Evolutionary conservation across 331 rosid species (phyloP).

Genomic region (Telfairia occidentalis): DNA sequence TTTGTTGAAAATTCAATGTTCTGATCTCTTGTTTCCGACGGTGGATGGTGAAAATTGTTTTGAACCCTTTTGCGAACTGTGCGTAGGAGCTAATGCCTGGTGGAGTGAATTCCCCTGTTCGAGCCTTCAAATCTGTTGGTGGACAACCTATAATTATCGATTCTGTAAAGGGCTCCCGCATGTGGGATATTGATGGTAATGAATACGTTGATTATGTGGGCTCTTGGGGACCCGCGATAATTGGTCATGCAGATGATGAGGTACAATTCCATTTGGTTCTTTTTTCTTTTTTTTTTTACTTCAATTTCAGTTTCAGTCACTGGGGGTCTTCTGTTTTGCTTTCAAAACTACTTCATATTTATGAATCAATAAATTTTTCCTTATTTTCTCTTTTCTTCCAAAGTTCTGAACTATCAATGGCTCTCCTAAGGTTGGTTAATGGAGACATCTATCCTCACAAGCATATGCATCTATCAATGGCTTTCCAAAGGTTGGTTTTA

Average conservation of each 20-base stretch:
- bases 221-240: slow-evolving; percentile 98
- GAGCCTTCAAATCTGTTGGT: slow-evolving; percentile 95
- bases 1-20: background rate
- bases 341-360: background rate
- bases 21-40: background rate
- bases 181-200: slow-evolving; percentile 92
- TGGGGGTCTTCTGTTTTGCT: background rate
- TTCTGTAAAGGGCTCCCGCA: slow-evolving; percentile 75
- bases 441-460: background rate
- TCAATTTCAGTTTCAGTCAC: background rate
- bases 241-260: slow-evolving; percentile 92
- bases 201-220: slow-evolving; percentile 91
- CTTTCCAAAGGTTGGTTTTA: background rate
- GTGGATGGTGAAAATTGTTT: background rate
- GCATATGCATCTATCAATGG: background rate
- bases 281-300: too few species aligned
- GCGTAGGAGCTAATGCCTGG: slow-evolving; percentile 91
- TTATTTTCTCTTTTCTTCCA: background rate
- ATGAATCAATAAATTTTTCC: background rate
- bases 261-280: slow-evolving; percentile 21
- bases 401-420: background rate
- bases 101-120: slow-evolving; percentile 94
- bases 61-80: background rate
- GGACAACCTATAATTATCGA: slow-evolving; percentile 87
- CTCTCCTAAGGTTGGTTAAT: background rate